Evolutionary conservation across 768 basidiomycete genomes (phyloP).

Genomic region (Mycena galopus): DNA sequence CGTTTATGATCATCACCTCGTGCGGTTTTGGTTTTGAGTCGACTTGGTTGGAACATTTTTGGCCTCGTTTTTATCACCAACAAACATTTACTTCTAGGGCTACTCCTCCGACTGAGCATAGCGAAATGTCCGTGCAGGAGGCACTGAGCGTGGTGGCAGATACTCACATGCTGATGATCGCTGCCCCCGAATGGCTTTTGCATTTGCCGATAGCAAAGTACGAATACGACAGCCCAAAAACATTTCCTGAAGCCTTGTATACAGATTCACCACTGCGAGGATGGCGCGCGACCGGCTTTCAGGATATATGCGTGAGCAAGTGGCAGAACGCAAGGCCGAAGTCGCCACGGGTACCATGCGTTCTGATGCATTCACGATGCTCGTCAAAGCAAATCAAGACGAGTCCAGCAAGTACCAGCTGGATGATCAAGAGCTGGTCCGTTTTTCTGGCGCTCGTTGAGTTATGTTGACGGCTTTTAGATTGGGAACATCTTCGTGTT

Average conservation of each 20-base stretch:
- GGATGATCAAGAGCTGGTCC: conserved; percentile 56
- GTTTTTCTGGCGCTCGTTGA: conserved; percentile 4
- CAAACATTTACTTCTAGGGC: conserved; percentile 20
- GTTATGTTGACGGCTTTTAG: conserved; percentile 40
- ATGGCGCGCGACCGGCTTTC: conserved; percentile 49
- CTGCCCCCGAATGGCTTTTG: conserved; percentile 54
- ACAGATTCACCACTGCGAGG: conserved; percentile 21
- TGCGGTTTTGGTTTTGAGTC: conserved; percentile 64
- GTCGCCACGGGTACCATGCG: conserved; percentile 38
- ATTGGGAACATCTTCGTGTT: conserved; percentile 67
- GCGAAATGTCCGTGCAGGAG: conserved; percentile 54
- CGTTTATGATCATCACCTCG: conserved; percentile 57
- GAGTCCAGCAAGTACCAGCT: conserved; percentile 54
- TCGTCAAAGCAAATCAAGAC: conserved; percentile 61
- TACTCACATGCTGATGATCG: conserved; percentile 41
- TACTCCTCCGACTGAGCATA: conserved; percentile 49
- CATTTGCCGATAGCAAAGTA: conserved; percentile 53
- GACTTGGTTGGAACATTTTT: conserved; percentile 46
- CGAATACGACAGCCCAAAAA: not conserved
- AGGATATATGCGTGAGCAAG: conserved; percentile 54
- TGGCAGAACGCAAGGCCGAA: conserved; percentile 50
- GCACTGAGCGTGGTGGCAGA: conserved; percentile 51
- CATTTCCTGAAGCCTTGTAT: not conserved
- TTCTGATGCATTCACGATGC: conserved; percentile 55
- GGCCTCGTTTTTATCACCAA: not conserved